Conservation (phyloP, 2,329 filamentous ascomycete genomes). For the Hypoxylon sp. region DNA sequence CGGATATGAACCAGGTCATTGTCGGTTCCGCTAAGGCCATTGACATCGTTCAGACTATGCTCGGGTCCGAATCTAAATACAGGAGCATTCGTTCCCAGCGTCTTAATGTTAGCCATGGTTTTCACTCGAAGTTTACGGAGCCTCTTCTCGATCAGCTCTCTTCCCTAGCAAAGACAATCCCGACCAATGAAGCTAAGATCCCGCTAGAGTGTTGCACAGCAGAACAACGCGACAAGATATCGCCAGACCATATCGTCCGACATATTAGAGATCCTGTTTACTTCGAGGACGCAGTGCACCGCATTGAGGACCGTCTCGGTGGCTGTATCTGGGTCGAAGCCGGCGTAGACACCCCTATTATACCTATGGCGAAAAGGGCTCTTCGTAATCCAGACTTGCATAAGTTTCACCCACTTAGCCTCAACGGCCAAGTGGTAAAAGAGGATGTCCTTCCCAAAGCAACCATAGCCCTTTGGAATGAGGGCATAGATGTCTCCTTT, state of each 20-base stretch:
- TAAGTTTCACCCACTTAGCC: no score
- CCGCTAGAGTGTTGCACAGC: constrained; percentile 22
- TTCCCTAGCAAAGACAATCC: background rate
- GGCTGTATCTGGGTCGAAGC: constrained; percentile 34
- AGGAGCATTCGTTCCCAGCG: constrained; percentile 4
- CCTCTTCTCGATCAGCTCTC: constrained; percentile 19
- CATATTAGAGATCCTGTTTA: constrained; percentile 36
- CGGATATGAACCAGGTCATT: background rate
- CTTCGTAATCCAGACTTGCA: constrained; percentile 34
- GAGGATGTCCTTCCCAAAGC: no score
- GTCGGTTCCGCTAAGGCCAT: constrained; percentile 4
- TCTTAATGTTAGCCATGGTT: constrained; percentile 42
- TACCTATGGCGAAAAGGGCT: constrained; percentile 64
- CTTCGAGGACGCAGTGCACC: constrained; percentile 30
- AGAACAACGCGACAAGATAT: background rate
- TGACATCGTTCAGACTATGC: background rate
- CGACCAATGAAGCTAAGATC: no score
- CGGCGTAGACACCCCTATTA: constrained; percentile 23
- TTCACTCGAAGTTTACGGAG: constrained; percentile 41
- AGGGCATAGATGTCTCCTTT: no score
- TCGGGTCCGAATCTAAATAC: background rate
- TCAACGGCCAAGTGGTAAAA: no score
- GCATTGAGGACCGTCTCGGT: constrained; percentile 6
- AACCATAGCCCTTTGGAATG: no score
- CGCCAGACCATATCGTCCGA: background rate